Evolutionary conservation across 371 early-diverging fungal genomes (phyloP), one percentile per base, ranked within the genome.

Genomic region (Entomophthora muscae): DNA sequence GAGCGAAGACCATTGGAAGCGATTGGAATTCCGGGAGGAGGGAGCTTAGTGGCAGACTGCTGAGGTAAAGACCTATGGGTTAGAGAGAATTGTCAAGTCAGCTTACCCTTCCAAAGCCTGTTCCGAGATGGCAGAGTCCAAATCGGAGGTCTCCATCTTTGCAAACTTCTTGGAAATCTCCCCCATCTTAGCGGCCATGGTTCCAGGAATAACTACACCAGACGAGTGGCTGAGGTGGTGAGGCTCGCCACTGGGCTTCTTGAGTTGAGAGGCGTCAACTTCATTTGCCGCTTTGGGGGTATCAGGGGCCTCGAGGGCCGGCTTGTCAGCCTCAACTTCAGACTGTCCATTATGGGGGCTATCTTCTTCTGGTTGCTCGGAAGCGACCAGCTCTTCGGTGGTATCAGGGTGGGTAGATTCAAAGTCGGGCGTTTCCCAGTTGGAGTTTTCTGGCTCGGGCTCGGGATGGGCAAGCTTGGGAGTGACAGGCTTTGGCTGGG

Each of bases 11-110:
- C 59, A 58, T 3, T 12, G 27, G 59, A 10, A 28, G 17, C 28
- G 32, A 27, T 58, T 12, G 59, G 59, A 58, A 58, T 58, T 17
- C 59, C 59, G 10, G 59, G 59, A 21, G 59, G 55, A 3, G 28
- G 55, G 22, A 24, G 10, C 26, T 55, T 55, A 55, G 22, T 27
- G 26, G 7, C 28, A 42, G 17, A 5, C 42, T 42, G 42, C 42
- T 42, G 42, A 10, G 42, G 42, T 10, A 17, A 42, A 42, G 5
- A 17, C 42, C 17, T 42, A 42, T 17, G 17, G 17, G 42, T 42
- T 42, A 42, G 42, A 5, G 17, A 42, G 17, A 5, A 42, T 42
- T 42, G 17, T 10, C 5, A 42, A 17, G 42, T 17, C 17, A 42
- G 42, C 5, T 42, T 42, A 42, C 42, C 5, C 42, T 10, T 42